Evolutionary conservation across 2,329 filamentous ascomycete genomes (phyloP).

Genomic region (Fusarium nygamai): DNA sequence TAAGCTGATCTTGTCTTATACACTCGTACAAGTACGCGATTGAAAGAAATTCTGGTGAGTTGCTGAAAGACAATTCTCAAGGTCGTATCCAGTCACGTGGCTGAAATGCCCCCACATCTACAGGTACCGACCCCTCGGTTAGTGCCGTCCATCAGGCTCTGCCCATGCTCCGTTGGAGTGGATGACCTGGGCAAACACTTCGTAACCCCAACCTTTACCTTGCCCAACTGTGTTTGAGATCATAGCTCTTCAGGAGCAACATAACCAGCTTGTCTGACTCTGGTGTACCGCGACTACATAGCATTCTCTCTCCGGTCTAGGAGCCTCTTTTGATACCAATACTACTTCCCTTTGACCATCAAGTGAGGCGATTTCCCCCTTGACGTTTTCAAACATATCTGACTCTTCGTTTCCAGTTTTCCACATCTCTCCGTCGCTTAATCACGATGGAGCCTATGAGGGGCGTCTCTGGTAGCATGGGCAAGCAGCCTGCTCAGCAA

Average conservation of each 20-base stretch:
- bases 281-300: background rate
- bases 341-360: background rate
- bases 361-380: constrained; percentile 28
- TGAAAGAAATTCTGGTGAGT: background rate
- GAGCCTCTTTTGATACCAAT: background rate
- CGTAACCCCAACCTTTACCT: constrained; percentile 33
- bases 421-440: background rate
- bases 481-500: constrained; percentile 46
- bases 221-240: constrained; percentile 13
- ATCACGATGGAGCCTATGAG: constrained; percentile 48
- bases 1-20: too few relatives aligned
- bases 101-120: constrained; percentile 31
- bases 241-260: constrained; percentile 21
- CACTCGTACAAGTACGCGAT: background rate
- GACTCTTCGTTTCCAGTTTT: constrained; percentile 13
- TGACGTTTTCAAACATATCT: constrained; percentile 11
- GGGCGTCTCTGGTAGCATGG: constrained; percentile 41
- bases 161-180: constrained; percentile 26
- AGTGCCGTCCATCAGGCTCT: constrained; percentile 42
- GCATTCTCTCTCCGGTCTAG: background rate
- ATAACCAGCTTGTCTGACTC: constrained; percentile 16
- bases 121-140: constrained; percentile 43
- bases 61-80: background rate
- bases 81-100: constrained; percentile 34
- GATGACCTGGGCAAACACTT: constrained; percentile 34